phyloP scores from a whole-genome alignment of 2,329 filamentous ascomycete species.

The Colletotrichum noveboracense region DNA sequence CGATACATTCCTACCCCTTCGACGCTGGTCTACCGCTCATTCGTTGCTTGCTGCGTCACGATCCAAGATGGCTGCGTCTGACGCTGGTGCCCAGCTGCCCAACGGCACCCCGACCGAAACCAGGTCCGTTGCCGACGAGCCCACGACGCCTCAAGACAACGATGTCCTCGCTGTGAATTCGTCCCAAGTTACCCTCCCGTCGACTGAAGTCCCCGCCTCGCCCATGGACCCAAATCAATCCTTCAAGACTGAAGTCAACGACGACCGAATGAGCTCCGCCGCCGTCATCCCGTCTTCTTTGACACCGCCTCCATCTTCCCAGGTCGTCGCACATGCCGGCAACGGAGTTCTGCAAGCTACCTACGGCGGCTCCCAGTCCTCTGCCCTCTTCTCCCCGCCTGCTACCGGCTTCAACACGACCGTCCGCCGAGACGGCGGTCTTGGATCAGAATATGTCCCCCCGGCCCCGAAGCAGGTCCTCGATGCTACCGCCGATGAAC shows the following conservation, averaged over 20 bases:
- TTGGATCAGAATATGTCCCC: conserved; percentile 44
- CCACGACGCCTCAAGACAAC: conserved; percentile 36
- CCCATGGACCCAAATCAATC: conserved; percentile 54
- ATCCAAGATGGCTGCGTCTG: conserved; percentile 39
- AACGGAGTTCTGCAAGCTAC: conserved; percentile 27
- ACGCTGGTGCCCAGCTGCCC: conserved; percentile 35
- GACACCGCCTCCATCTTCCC: conserved; percentile 63
- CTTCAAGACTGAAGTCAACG: conserved; percentile 56
- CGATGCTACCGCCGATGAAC: conserved; percentile 58
- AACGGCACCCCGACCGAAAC: conserved; percentile 30
- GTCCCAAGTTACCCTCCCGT: conserved; percentile 61
- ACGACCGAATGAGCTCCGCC: conserved; percentile 47
- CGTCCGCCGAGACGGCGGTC: conserved; percentile 27
- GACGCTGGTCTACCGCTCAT: background rate
- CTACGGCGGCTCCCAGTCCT: conserved; percentile 49
- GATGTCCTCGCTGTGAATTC: conserved; percentile 32
- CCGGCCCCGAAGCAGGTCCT: conserved; percentile 56
- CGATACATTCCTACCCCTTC: background rate
- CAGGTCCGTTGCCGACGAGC: conserved; percentile 31
- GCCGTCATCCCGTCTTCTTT: conserved; percentile 61
- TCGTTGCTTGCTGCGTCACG: background rate
- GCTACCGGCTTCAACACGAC: conserved; percentile 45
- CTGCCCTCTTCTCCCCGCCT: conserved; percentile 59
- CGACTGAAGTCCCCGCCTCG: conserved; percentile 61
- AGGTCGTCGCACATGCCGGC: conserved; percentile 41